Conservation (phyloP, 148 eudicot species). For the Spergularia bocconei region DNA sequence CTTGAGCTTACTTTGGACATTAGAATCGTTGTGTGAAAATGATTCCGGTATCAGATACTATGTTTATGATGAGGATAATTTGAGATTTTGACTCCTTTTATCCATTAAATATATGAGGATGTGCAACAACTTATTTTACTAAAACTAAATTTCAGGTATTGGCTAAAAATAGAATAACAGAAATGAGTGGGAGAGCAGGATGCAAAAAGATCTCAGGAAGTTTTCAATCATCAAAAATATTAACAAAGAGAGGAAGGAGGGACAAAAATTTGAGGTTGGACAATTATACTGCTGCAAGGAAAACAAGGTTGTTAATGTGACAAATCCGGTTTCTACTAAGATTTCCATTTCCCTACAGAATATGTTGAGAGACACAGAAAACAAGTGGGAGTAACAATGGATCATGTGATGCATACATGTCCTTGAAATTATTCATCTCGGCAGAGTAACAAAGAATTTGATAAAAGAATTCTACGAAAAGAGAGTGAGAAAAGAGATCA, state of each 20-base stretch:
- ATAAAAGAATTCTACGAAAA: background rate
- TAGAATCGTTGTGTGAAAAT: background rate
- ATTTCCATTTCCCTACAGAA: background rate
- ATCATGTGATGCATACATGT: background rate
- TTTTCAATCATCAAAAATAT: slow-evolving; percentile 18
- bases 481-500: slow-evolving; percentile 2
- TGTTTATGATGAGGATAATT: background rate
- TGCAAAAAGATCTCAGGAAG: slow-evolving; percentile 15
- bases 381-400: background rate
- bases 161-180: slow-evolving; percentile 23
- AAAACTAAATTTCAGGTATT: slow-evolving; percentile 18
- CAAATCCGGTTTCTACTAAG: slow-evolving; percentile 1
- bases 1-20: background rate
- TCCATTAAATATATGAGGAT: background rate
- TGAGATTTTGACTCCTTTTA: background rate
- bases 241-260: background rate
- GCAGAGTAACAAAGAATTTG: background rate
- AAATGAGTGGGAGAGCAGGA: slow-evolving; percentile 28
- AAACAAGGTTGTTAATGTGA: slow-evolving; percentile 9
- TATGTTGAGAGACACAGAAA: slow-evolving; percentile 1
- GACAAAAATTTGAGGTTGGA: background rate
- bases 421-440: slow-evolving; percentile 1
- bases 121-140: background rate
- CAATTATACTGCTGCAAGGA: background rate
- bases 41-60: background rate